Conservation (phyloP, 2,329 filamentous ascomycete species). For the Fusarium falciforme region DNA sequence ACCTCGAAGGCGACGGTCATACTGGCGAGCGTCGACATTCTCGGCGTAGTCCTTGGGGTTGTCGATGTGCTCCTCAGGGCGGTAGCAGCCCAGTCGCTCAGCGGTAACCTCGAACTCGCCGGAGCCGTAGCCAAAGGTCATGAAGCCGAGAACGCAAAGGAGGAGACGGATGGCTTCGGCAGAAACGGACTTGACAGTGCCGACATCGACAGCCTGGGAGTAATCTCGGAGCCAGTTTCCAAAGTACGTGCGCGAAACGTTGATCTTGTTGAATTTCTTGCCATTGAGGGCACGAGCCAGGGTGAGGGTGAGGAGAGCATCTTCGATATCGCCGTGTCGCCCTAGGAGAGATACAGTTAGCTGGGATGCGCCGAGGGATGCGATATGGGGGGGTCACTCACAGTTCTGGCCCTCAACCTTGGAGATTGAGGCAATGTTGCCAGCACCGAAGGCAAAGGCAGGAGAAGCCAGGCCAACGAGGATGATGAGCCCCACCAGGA, state of each 20-base stretch:
- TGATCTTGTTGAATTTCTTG: constrained; percentile 90
- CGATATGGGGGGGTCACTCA: constrained; percentile 50
- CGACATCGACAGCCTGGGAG: constrained; percentile 93
- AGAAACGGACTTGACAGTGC: constrained; percentile 89
- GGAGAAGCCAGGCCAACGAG: constrained; percentile 76
- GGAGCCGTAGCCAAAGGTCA: constrained; percentile 88
- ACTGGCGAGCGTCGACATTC: constrained; percentile 85
- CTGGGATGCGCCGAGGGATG: background rate
- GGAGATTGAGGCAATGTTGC: constrained; percentile 86
- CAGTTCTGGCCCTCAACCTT: constrained; percentile 87
- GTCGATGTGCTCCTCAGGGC: constrained; percentile 79
- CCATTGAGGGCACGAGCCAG: constrained; percentile 64
- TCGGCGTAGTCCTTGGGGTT: constrained; percentile 92
- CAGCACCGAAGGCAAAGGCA: constrained; percentile 83
- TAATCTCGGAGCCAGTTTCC: constrained; percentile 96
- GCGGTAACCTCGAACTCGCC: constrained; percentile 87
- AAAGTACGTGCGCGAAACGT: constrained; percentile 92
- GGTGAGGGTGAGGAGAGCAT: constrained; percentile 81
- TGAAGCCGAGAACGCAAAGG: constrained; percentile 88
- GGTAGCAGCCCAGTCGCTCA: constrained; percentile 84
- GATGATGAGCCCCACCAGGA: constrained; percentile 67
- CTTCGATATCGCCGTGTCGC: constrained; percentile 94
- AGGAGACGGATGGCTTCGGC: constrained; percentile 91
- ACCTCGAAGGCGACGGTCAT: constrained; percentile 83
- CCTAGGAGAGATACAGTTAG: constrained; percentile 54